Base-by-base conservation (phyloP, 2,329 filamentous ascomycete species). In the Passalora sequoiae region DNA sequence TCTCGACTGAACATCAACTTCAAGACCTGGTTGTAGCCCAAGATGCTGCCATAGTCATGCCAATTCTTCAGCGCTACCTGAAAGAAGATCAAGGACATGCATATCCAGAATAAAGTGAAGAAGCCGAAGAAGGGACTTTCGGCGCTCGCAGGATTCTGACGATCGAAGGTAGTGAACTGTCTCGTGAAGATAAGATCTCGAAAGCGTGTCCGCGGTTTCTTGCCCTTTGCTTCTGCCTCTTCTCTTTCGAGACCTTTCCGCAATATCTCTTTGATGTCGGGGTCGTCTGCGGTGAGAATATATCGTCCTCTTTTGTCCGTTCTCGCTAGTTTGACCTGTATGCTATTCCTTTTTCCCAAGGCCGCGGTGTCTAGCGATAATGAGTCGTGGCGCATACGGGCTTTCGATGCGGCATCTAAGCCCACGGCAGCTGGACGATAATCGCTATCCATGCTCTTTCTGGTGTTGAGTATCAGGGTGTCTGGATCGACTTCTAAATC, bases 51-150 rank as follows among this genome's bases (percentile, higher is more conserved):
- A 52, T 83, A 75, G n/a, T 70, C 69, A 48, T 73, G 73, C 73
- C 80, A 88, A 57, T 89, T 89, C 29, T 78, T 72, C 22, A 78
- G 77, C 0, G 75, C 81, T 36, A 86, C 79, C 59, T 80, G 80
- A 24, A 84, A 57, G 45, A 88, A 75, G 54, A 84, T 74, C 31
- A 89, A 61, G 5, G 76, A 74, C 49, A 87, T 79, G 6, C 75
- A 74, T 35, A 88, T 74, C 84, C 86, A 89, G 62, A 88, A 88
- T 0, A 91, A 69, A 0, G 81, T 85, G 58, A 86, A 89, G 67
- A 89, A 89, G 21, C 86, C 86, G 60, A 84, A 79, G 56, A 89
- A 89, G 0, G 81, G 81, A 30, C 80, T 86, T 36, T 81, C 79
- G 3, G 76, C 74, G 2, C 78, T 76, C 1, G 69, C 68, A 4